phyloP scores from a whole-genome alignment of 176 grass and related monocot genomes.

The Puya raimondii region DNA sequence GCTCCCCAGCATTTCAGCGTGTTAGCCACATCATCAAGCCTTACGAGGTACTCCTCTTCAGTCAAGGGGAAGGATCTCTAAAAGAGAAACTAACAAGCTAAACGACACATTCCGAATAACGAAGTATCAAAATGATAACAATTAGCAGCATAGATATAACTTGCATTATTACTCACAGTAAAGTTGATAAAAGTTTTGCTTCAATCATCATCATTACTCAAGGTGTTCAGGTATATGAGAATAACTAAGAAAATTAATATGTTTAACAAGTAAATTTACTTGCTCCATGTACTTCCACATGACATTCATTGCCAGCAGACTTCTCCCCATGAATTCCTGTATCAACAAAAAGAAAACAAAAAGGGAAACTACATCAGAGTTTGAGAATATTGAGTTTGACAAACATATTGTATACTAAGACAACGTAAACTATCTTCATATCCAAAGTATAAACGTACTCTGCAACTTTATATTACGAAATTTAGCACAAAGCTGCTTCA shows the following conservation, averaged over 20 bases:
- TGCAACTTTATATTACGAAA: slow-evolving; percentile 2
- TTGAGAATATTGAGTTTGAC: neutral
- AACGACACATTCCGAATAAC: slow-evolving; percentile 1
- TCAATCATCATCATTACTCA: too few relatives aligned
- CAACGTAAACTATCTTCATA: neutral
- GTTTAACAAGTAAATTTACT: slow-evolving; percentile 13
- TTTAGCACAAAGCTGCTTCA: neutral
- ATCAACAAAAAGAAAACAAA: neutral
- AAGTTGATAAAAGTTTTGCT: neutral
- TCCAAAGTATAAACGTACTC: neutral
- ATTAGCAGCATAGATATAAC: neutral
- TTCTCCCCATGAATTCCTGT: slow-evolving; percentile 91
- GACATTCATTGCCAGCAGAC: slow-evolving; percentile 90
- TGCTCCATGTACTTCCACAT: slow-evolving; percentile 99
- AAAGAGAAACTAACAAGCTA: slow-evolving; percentile 6
- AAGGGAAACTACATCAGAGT: slow-evolving; percentile 6
- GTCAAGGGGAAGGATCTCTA: slow-evolving; percentile 84
- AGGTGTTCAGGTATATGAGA: neutral
- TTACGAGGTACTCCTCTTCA: slow-evolving; percentile 93
- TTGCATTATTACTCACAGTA: too few relatives aligned
- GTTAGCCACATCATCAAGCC: slow-evolving; percentile 81
- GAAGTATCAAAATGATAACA: neutral
- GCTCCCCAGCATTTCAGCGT: slow-evolving; percentile 87
- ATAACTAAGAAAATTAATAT: neutral
- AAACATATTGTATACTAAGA: too few relatives aligned